A percentile compares a stretch with the other conserved stretches of the same genome.
These are phyloP conservation scores for Pseudogymnoascus sp. DNA, from an alignment of 2,329 filamentous ascomycete genomes.

Conservation along the genomic window DNA sequence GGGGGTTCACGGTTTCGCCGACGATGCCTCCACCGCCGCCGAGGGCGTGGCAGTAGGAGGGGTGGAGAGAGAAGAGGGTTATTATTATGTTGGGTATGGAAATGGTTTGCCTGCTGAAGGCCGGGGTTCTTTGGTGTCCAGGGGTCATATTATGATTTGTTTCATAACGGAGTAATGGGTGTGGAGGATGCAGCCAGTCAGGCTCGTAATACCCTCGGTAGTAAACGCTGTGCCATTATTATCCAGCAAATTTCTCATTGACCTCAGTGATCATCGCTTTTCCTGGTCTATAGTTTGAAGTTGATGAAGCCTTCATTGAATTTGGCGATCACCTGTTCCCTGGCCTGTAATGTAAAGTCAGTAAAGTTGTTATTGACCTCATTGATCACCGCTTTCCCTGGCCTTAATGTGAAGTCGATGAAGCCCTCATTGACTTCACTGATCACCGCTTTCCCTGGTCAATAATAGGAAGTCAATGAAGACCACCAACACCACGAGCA, in stretches of 20 bases:
- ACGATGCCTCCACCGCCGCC: conserved; percentile 5
- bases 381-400: neutral
- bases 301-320: no score
- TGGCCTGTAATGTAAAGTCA: neutral
- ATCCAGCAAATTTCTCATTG: neutral
- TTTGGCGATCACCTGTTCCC: neutral
- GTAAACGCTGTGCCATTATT: neutral
- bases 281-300: neutral
- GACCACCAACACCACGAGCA: neutral
- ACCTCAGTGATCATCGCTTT: neutral
- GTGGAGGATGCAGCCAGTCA: neutral
- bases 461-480: neutral
- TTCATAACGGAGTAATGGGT: conserved; percentile 3
- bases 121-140: neutral
- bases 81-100: neutral
- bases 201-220: neutral
- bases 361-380: neutral
- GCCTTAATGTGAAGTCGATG: neutral
- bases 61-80: neutral
- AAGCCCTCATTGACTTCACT: neutral
- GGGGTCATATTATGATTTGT: conserved; percentile 1
- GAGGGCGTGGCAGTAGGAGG: neutral
- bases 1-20: conserved; percentile 9
- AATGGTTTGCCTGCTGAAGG: neutral
- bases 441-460: neutral